phyloP scores from a whole-genome alignment of 768 basidiomycete species.

The Lenzites betulinus region DNA sequence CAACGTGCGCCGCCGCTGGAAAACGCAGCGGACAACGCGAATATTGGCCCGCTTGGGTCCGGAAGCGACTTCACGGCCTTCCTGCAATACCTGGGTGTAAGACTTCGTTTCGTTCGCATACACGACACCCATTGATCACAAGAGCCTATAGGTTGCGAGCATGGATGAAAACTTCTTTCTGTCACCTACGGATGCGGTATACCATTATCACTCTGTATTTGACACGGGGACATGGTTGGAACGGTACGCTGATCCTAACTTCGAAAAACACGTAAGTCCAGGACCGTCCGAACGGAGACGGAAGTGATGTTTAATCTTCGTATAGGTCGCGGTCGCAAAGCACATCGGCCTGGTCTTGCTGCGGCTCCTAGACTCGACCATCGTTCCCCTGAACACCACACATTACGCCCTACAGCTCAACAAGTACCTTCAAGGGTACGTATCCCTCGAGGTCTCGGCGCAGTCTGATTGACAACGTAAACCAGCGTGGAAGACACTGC shows the following conservation, averaged over 20 bases:
- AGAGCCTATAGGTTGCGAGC: conserved; percentile 36
- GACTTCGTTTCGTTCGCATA: conserved; percentile 30
- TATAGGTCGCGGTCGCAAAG: conserved; percentile 54
- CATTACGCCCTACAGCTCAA: conserved; percentile 60
- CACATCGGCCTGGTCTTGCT: conserved; percentile 57
- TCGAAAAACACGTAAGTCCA: conserved; percentile 52
- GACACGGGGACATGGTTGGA: conserved; percentile 62
- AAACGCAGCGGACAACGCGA: conserved; percentile 24
- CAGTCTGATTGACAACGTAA: no score
- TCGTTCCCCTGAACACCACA: conserved; percentile 69
- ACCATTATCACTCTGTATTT: conserved; percentile 63
- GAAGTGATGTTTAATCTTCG: background rate
- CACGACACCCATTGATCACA: background rate
- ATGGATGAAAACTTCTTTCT: conserved; percentile 38
- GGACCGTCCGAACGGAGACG: background rate
- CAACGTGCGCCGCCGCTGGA: conserved; percentile 30
- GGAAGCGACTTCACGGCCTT: conserved; percentile 93
- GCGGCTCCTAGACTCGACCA: conserved; percentile 50
- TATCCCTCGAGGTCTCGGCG: background rate
- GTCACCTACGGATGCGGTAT: conserved; percentile 45
- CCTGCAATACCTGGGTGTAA: conserved; percentile 73
- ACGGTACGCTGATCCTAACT: conserved; percentile 61
- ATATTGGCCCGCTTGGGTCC: conserved; percentile 70
- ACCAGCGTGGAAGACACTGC: conserved; percentile 26
- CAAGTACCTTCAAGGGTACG: conserved; percentile 46